A percentile compares a stretch with the other conserved stretches of the same genome.
These are phyloP conservation scores for Irpex lacteus DNA, from an alignment of 1,284 basidiomycete genomes.

Conservation along the genomic window DNA sequence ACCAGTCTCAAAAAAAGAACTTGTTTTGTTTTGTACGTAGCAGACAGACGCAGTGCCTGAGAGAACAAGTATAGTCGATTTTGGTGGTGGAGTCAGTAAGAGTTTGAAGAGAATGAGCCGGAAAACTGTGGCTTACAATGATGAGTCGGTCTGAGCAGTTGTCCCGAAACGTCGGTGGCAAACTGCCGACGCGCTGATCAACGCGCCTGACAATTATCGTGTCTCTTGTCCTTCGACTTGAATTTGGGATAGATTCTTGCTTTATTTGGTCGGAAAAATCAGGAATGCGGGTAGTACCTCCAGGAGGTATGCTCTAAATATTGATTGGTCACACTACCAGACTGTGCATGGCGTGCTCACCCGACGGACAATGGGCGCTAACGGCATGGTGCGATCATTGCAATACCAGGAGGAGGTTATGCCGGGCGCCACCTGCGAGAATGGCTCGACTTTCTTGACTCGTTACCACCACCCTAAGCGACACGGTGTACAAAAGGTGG, in stretches of 20 bases:
- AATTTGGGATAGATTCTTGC: no score
- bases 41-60: not conserved
- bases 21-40: not conserved
- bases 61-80: not conserved
- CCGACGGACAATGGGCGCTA: not conserved
- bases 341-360: not conserved
- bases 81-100: not conserved
- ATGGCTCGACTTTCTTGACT: conserved; percentile 12
- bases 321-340: no score
- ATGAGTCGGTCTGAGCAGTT: no score
- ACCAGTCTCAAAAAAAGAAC: not conserved
- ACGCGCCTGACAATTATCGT: no score
- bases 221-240: no score
- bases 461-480: conserved; percentile 1
- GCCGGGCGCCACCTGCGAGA: conserved; percentile 4
- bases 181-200: no score
- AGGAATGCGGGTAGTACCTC: not conserved
- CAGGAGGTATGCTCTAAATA: no score
- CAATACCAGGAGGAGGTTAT: not conserved
- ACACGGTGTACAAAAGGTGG: not conserved
- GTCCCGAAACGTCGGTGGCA: not conserved
- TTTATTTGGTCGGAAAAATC: not conserved
- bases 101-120: not conserved
- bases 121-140: not conserved
- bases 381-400: conserved; percentile 11